Evolutionary conservation across 2,329 filamentous ascomycete genomes (phyloP), one percentile per base, ranked within the genome.

Genomic region (Xylaria sp.): DNA sequence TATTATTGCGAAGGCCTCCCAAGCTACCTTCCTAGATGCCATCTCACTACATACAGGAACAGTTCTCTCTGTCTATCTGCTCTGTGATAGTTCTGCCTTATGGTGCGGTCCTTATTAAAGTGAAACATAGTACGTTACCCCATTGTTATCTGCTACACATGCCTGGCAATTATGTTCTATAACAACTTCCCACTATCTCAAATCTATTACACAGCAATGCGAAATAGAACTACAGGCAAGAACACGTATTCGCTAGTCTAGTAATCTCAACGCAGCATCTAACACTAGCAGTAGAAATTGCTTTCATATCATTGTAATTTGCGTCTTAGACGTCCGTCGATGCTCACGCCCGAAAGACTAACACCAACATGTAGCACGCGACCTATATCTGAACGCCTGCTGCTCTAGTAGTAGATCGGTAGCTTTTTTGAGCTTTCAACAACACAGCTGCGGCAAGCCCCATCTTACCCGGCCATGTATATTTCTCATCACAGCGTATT

Each of bases 351-450:
- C 19, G 21, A 51, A 42, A 21, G 30, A 58, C 51, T 34, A 42
- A 21, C 30, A 58, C 36, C 48, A 42, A 45, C 34, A 53, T 32
- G 39, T 14, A 54, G 36, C 14, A 42, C 27, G 59, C 59, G 34
- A n/a, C 50, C 34, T 24, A 19, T 45, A 45, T 21, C 48, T 61
- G 19, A 57, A 42, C 45, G 54, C 53, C 54, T 39, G 53, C 54
- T 57, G 14, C 42, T 51, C 61, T 51, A 55, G 60, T 47, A 48
- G 47, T 53, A 42, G 47, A 12, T 27, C 27, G 47, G 17, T n/a
- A 51, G 9, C 17, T 36, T 39, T 39, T 30, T 51, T 17, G n/a
- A n/a, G n/a, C 21, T 34, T 30, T 17, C 14, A 61, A 17, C 45
- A 50, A 4, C n/a, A 45, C 47, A 17, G 8, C 17, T 19, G n/a